Base-by-base conservation (phyloP, 495 filamentous ascomycete genomes). In the Pyrenula aspistea region DNA sequence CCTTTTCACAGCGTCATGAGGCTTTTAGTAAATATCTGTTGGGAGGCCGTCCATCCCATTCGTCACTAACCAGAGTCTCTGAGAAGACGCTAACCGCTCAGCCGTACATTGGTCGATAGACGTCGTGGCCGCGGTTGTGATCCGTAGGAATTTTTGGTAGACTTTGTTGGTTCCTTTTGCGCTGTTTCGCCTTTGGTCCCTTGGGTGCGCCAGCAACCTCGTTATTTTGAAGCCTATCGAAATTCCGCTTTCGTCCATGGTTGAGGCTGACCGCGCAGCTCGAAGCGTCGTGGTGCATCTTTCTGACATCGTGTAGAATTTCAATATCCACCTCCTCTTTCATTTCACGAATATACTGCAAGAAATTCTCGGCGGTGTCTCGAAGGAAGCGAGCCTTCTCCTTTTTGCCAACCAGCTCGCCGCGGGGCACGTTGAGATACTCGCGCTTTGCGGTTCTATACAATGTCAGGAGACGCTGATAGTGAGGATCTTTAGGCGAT, bases 291-390 rank as follows among this genome's bases (percentile, higher is more conserved):
- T 52, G 8, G 8, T 20, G 8, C 50, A 52, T 20, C 8, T 52
- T 52, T 52, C 19, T 52, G 50, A 52, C 19, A 52, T 52, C 50
- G 20, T 52, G 8, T 10, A 20, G 8, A 52, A 10, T 24, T 8
- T 24, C 19, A 8, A 19, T 4, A 4, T 4, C 31, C 31, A 42
- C 31, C 31, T 42, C 31, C 19, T 52, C 22, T 20, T 20, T 52
- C 22, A 52, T 24, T 8, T 52, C n/a, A 15, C 59, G 55, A 21
- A 77, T 61, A 49, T 75, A 72, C 2, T 55, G 62, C 11, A 75
- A 57, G 0, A 68, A 61, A 57, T 78, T 78, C 55, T 77, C 76
- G 2, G 71, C 71, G 10, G 72, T 76, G 58, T 79, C 76, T 2
- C 75, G 74, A 20, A 79, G 69, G 53, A 76, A 79, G 8, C 70